phyloP scores from a whole-genome alignment of 176 grass and related monocot genomes.

The Panicum miliaceum region DNA sequence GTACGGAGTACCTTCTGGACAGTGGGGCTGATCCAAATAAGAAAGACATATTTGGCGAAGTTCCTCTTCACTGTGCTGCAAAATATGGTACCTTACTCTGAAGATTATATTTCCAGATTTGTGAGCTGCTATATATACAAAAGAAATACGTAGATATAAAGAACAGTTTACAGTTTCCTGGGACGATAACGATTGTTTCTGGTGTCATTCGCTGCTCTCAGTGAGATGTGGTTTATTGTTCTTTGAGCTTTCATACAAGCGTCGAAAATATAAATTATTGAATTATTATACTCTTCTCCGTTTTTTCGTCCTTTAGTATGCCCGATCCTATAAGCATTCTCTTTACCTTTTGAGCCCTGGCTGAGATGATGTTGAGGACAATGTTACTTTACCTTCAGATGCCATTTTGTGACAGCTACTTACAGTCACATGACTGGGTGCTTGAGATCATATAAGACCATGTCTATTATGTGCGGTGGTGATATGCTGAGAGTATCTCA shows the following conservation, averaged over 20 bases:
- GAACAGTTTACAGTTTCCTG: neutral
- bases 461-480: no score
- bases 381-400: no score
- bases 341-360: no score
- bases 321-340: no score
- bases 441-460: no score
- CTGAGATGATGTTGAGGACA: no score
- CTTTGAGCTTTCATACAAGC: neutral
- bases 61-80: constrained; percentile 32
- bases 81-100: neutral
- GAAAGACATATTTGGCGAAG: neutral
- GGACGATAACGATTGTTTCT: neutral
- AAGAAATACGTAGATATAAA: neutral
- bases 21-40: constrained; percentile 1
- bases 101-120: neutral
- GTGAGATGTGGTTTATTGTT: neutral
- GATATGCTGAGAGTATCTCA: no score
- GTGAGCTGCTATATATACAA: neutral
- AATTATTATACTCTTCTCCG: no score
- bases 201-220: neutral
- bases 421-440: no score
- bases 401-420: no score
- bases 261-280: no score
- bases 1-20: constrained; percentile 24
- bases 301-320: no score